phyloP scores from a whole-genome alignment of 2,329 filamentous ascomycete species.

The Venturia carpophila region DNA sequence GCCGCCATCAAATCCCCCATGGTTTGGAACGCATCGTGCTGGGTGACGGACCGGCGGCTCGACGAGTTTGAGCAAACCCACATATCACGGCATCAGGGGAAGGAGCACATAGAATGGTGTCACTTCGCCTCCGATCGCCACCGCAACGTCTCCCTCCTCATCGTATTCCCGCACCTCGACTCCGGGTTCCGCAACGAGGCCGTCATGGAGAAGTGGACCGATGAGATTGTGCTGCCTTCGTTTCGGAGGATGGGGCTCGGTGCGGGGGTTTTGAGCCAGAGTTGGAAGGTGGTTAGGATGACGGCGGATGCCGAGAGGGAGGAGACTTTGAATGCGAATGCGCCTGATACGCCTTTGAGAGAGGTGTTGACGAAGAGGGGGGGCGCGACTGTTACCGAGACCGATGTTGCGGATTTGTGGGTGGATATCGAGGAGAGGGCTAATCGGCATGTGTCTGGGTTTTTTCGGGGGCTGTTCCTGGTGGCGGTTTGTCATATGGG shows the following conservation, averaged over 20 bases:
- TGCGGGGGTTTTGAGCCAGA: constrained; percentile 4
- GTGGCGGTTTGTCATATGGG: constrained; percentile 9
- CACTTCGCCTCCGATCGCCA: constrained; percentile 12
- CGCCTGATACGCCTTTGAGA: constrained; percentile 9
- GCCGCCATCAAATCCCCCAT: constrained; percentile 5
- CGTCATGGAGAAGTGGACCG: constrained; percentile 17
- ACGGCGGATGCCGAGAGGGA: constrained; percentile 15
- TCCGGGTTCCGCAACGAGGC: neutral
- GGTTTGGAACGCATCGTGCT: constrained; percentile 15
- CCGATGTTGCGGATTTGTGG: constrained; percentile 1
- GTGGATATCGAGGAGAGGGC: constrained; percentile 2
- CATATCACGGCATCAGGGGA: constrained; percentile 6
- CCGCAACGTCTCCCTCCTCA: constrained; percentile 1
- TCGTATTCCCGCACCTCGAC: constrained; percentile 13
- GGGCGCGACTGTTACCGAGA: neutral
- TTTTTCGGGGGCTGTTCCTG: constrained; percentile 8
- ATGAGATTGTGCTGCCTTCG: constrained; percentile 14
- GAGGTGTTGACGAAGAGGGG: constrained; percentile 9
- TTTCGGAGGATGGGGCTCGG: neutral
- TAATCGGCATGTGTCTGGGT: neutral
- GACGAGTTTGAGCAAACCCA: constrained; percentile 14
- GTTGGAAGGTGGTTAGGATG: constrained; percentile 7
- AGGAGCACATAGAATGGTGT: constrained; percentile 17
- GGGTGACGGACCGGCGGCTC: constrained; percentile 7
- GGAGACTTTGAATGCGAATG: constrained; percentile 13